phyloP scores from a whole-genome alignment of 2,329 filamentous ascomycete genomes.

The Colletotrichum simmondsii region DNA sequence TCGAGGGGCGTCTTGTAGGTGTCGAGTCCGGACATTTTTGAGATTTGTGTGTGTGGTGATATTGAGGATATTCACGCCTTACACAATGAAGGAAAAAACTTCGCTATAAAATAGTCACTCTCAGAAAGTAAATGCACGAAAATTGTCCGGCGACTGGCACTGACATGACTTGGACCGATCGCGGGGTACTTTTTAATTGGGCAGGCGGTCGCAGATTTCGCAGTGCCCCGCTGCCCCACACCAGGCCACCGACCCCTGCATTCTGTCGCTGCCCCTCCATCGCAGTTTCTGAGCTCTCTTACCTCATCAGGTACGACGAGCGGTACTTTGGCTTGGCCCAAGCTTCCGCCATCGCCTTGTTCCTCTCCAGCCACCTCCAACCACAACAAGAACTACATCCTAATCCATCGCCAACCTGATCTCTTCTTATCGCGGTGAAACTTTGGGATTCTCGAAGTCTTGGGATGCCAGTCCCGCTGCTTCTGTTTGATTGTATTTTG shows the following conservation, averaged over 20 bases:
- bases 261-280: not conserved
- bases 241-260: not conserved
- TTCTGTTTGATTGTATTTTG: slow-evolving; percentile 5
- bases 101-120: not conserved
- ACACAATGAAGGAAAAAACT: not conserved
- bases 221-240: slow-evolving; percentile 6
- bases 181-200: slow-evolving; percentile 13
- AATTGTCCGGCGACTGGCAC: slow-evolving; percentile 4
- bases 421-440: not conserved
- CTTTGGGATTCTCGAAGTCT: slow-evolving; percentile 5
- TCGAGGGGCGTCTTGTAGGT: slow-evolving; percentile 64
- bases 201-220: slow-evolving; percentile 20
- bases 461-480: slow-evolving; percentile 15
- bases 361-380: slow-evolving; percentile 28
- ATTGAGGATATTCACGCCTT: not conserved
- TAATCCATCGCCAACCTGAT: not conserved
- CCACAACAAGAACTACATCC: slow-evolving; percentile 21
- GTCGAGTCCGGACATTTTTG: not conserved
- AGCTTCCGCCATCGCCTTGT: slow-evolving; percentile 24
- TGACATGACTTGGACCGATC: slow-evolving; percentile 22
- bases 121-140: not conserved
- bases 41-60: too few species aligned
- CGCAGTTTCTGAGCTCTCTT: not conserved
- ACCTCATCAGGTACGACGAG: slow-evolving; percentile 17
- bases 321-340: slow-evolving; percentile 25